Evolutionary conservation across 148 eudicot genomes (phyloP), one percentile per base, ranked within the genome.

Genomic region (Chenopodium formosanum): DNA sequence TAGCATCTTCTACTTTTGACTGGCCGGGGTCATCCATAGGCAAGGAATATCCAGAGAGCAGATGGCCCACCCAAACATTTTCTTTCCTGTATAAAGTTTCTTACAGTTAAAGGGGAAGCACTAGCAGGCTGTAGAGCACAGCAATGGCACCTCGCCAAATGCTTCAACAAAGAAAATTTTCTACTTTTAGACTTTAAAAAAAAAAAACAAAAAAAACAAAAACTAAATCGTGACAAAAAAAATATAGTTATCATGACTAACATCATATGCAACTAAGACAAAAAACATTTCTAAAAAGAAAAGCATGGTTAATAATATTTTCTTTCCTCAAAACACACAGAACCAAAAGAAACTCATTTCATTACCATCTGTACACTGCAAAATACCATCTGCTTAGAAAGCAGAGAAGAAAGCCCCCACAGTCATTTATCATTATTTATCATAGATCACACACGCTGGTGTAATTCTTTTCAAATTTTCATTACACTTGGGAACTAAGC

Each of bases 1-100:
- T 87, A 46, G 84, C 58, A 75, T 84, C 89, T 20, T 73, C 82
- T 62, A 70, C 84, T 82, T 94, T 90, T 46, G 94, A 85, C 66
- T 83, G 82, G 66, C 87, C 88, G 13, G 93, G 94, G 72, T 93
- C 97, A 75, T 95, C 99, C 97, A 95, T 95, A 76, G 94, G 97
- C 89, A 95, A 85, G 19, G 97, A 85, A 88, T 95, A 95, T 62
- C 99, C 97, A 69, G 97, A 95, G 20, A 93, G 90, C 77, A 94
- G 89, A 78, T 95, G 99, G 34, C 97, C 98, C 56, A 95, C 97
- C 99, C 95, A 91, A 72, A 88, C 83, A 80, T 86, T 87, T 40
- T 88, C 88, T 84, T 95, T 95, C 91, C 99, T 93, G 86, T 7
- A 62, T 53, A 20, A 64, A 32, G 31, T 65, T 63, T 23, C 17